Base-by-base conservation (phyloP, 148 eudicot genomes). In the Nyssa sinensis region DNA sequence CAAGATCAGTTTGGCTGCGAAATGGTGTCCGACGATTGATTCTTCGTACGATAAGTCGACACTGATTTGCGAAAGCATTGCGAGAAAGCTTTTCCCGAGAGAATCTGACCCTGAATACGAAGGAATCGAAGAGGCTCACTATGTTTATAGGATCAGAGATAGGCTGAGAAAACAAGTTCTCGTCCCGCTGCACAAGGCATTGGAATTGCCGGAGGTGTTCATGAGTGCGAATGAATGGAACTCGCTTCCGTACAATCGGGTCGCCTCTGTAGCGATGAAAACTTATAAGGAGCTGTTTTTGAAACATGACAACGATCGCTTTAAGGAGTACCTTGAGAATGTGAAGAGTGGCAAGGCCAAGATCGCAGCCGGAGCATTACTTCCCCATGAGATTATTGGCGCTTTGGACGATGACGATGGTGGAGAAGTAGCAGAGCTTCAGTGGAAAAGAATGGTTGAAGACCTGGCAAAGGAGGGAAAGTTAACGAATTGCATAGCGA, bases 251-350 rank as follows among this genome's bases (percentile, higher is more conserved):
- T 84, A 84, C 70, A 69, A 76, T 28, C 37, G 84, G 55, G 89
- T 88, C 4, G 77, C 89, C 21, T 88, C 91, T 0, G 84, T 82
- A n/a, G 91, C 87, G 0, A 85, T 85, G 91, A 83, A 72, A 70
- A 30, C 35, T 0, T 86, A 82, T 66, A 85, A 72, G 23, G 57
- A 69, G 0, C 12, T 65, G 13, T 86, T 83, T 34, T 14, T 55
- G 11, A 60, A 85, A 44, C 84, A 73, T 9, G 87, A 86, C 55
- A 30, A 51, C 1, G 79, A 76, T 19, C 51, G 87, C 53, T 86
- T 88, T 32, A 35, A 57, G 39, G 76, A 61, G 68, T 80, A 77
- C 55, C 57, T 88, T 25, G 84, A 77, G 69, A 53, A 83, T 7
- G 91, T 85, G 28, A 83, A 78, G 74, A 34, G 33, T 0, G 89